These are phyloP conservation scores for Eucommia ulmoides DNA, from an alignment of 257 asterid species.

Conservation along the genomic window DNA sequence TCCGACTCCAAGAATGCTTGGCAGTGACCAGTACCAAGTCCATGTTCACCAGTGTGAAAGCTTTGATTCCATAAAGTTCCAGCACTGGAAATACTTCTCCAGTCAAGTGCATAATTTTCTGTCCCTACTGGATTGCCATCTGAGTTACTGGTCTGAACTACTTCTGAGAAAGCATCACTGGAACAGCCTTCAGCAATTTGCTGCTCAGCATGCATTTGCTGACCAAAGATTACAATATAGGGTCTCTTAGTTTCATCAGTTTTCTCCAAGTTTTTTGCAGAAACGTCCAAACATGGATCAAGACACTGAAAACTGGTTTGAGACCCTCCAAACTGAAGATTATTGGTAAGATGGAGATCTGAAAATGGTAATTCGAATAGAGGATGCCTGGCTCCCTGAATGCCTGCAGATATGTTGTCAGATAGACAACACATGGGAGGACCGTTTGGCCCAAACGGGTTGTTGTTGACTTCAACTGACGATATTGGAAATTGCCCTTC, in stretches of 20 bases:
- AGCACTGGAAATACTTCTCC: slow-evolving; percentile 31
- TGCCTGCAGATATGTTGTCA: slow-evolving; percentile 87
- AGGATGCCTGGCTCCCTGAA: slow-evolving; percentile 99
- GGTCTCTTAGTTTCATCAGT: slow-evolving; percentile 27
- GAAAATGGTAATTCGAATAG: slow-evolving; percentile 56
- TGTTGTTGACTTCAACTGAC: slow-evolving; percentile 30
- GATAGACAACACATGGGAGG: slow-evolving; percentile 51
- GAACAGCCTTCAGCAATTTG: slow-evolving; percentile 44
- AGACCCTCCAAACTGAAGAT: slow-evolving; percentile 33
- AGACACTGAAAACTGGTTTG: slow-evolving; percentile 30
- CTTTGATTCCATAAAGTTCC: slow-evolving; percentile 27
- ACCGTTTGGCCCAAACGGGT: slow-evolving; percentile 30
- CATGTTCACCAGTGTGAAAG: not conserved
- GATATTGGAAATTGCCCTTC: slow-evolving; percentile 49
- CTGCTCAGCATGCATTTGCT: slow-evolving; percentile 53
- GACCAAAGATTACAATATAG: slow-evolving; percentile 58
- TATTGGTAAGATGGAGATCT: slow-evolving; percentile 40
- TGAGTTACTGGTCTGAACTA: too few species aligned
- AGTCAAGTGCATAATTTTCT: slow-evolving; percentile 36
- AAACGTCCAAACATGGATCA: slow-evolving; percentile 45
- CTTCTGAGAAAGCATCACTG: slow-evolving; percentile 34
- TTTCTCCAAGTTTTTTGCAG: slow-evolving; percentile 22
- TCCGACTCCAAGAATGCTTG: not conserved
- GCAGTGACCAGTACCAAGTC: slow-evolving; percentile 46
- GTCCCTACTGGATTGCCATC: slow-evolving; percentile 21